Conservation (phyloP, 345 rosid species). For the Noccaea caerulescens region DNA sequence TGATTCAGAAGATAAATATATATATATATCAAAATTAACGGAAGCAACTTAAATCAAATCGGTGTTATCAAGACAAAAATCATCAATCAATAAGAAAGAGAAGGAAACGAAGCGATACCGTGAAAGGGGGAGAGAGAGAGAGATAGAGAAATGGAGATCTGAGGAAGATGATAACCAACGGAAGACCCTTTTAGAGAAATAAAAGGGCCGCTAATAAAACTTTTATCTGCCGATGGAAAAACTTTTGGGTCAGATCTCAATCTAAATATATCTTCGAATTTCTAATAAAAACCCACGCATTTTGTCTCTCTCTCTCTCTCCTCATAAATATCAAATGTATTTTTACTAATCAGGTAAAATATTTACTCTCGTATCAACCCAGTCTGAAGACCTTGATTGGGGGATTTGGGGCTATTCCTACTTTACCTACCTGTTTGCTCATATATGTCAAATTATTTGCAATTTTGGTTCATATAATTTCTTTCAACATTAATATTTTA, state of each 20-base stretch:
- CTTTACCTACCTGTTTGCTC: conserved; percentile 11
- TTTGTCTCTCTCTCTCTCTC: conserved; percentile 10
- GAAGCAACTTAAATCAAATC: background rate
- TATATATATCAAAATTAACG: background rate
- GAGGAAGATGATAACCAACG: conserved; percentile 29
- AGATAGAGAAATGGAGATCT: conserved; percentile 38
- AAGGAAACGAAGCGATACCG: conserved; percentile 28
- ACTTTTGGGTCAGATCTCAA: conserved; percentile 38
- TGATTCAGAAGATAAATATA: background rate
- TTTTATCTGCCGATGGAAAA: background rate
- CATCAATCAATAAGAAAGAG: background rate
- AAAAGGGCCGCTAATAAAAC: conserved; percentile 20
- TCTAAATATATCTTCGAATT: conserved; percentile 38
- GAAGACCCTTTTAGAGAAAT: conserved; percentile 35
- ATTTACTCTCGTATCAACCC: background rate
- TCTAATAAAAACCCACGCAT: conserved; percentile 12
- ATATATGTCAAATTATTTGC: background rate
- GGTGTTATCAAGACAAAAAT: background rate
- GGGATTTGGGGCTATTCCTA: background rate
- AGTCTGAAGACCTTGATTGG: background rate
- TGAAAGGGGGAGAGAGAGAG: conserved; percentile 26
- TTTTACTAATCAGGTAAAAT: conserved; percentile 25
- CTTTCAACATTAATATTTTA: too few species aligned
- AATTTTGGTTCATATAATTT: too few species aligned
- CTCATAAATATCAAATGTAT: conserved; percentile 18